These are phyloP conservation scores for Penicillium sp. DNA, from an alignment of 2,329 filamentous ascomycete genomes.

Conservation along the genomic window DNA sequence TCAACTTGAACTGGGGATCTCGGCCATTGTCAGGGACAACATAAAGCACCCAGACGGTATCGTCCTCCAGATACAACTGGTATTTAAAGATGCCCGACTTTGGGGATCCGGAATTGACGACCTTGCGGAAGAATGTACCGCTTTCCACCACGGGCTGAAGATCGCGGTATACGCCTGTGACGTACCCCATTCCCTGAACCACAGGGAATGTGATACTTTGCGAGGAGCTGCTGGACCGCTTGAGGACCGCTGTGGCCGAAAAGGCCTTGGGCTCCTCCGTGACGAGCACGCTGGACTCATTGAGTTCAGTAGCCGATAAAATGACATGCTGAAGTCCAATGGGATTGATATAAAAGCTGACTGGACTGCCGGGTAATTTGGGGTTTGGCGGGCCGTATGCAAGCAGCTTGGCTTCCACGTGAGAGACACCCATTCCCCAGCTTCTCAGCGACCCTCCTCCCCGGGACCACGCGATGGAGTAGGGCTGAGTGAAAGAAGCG, in stretches of 20 bases:
- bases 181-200: slow-evolving; percentile 82
- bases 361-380: slow-evolving; percentile 50
- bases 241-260: slow-evolving; percentile 63
- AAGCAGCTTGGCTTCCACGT: slow-evolving; percentile 62
- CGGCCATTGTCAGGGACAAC: slow-evolving; percentile 55
- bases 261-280: slow-evolving; percentile 51
- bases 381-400: slow-evolving; percentile 57
- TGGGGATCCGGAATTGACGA: slow-evolving; percentile 50
- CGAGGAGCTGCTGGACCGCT: slow-evolving; percentile 45
- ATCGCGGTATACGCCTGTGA: slow-evolving; percentile 70
- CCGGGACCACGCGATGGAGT: slow-evolving; percentile 62
- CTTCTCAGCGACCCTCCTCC: slow-evolving; percentile 58
- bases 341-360: slow-evolving; percentile 72
- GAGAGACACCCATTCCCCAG: slow-evolving; percentile 72
- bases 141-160: slow-evolving; percentile 68
- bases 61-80: slow-evolving; percentile 64
- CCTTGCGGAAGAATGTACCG: slow-evolving; percentile 64
- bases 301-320: slow-evolving; percentile 71
- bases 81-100: slow-evolving; percentile 69
- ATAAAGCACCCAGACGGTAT: slow-evolving; percentile 74
- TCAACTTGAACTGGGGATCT: slow-evolving; percentile 61
- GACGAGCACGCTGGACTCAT: slow-evolving; percentile 50
- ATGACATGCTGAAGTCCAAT: slow-evolving; percentile 75
- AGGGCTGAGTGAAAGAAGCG: slow-evolving; percentile 69
- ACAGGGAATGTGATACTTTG: slow-evolving; percentile 70